Evolutionary conservation across 2,329 filamentous ascomycete species (phyloP).

Genomic region (Colletotrichum chrysophilum): DNA sequence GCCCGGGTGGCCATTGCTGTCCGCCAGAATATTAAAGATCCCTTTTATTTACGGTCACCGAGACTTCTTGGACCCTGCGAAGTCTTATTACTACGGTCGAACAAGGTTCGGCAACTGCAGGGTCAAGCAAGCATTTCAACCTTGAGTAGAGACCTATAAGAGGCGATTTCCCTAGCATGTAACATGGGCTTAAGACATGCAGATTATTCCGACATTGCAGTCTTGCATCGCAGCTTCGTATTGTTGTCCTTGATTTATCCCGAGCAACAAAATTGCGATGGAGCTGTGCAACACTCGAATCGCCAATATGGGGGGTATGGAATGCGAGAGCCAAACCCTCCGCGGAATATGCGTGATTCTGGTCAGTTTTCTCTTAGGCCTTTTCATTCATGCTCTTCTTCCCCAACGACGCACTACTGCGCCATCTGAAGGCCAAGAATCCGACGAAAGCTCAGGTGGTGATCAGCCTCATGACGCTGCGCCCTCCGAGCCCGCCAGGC

Average conservation of each 20-base stretch:
- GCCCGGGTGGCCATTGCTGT: too few relatives aligned
- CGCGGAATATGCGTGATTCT: not conserved
- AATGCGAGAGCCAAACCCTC: not conserved
- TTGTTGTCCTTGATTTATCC: not conserved
- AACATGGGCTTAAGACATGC: not conserved
- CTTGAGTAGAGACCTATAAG: not conserved
- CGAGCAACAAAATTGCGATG: not conserved
- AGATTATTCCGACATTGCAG: not conserved
- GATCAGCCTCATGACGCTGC: not conserved
- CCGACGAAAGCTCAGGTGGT: too few relatives aligned
- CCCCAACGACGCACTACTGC: too few relatives aligned
- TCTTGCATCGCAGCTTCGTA: not conserved
- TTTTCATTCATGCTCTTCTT: not conserved
- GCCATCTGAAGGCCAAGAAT: too few relatives aligned
- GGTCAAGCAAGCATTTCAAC: not conserved
- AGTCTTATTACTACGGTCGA: not conserved
- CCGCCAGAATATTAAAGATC: not conserved
- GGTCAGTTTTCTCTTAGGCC: not conserved
- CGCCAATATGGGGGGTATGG: not conserved
- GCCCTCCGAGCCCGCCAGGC: rapidly evolving
- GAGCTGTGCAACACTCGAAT: not conserved
- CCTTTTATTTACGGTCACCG: not conserved
- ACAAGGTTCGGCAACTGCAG: not conserved
- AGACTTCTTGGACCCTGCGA: not conserved
- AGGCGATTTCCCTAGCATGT: not conserved